Evolutionary conservation across 2,329 filamentous ascomycete genomes (phyloP), one percentile per base, ranked within the genome.

Genomic region (Trematosphaeria pertusa): DNA sequence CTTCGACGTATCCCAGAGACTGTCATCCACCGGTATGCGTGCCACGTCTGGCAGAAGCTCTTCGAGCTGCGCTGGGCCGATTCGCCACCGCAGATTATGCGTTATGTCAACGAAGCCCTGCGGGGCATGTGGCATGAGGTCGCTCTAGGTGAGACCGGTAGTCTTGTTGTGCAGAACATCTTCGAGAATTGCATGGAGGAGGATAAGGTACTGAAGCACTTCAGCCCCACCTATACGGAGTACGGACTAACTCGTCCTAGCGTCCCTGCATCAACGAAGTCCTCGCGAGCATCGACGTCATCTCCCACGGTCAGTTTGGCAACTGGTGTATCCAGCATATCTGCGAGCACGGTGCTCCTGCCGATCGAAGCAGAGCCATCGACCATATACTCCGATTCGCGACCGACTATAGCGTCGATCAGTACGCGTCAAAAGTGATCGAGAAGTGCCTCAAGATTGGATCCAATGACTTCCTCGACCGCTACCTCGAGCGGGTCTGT

Each of bases 281-380:
- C 30, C 84, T 99, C 46, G 84, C 84, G 50, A 97, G 94, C 70
- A 96, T 99, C 62, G 91, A 99, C 74, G 89, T 96, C 52, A 91
- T 99, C 65, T 89, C 94, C 48, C 93, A 97, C 70, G 94, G 94
- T 19, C 94, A 99, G 70, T 99, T 99, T 69, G 94, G 94, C 45
- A 99, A 99, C 72, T 99, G 94, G 94, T 99, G 94, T 77, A 97
- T 99, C 64, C 94, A 99, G 75, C 94, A 99, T 74, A 91, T 99
- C 62, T 99, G 94, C 74, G 94, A 99, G 73, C 94, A 99, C 69
- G 93, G 95, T 39, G 88, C 88, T 46, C 88, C 92, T 22, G 86
- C 87, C 31, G 95, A 99, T 73, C 92, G 93, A 62, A 93, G 88
- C 73, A 88, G 92, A 59, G 94, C 95, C 34, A 87, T 97, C 64